phyloP scores from a whole-genome alignment of 2,329 filamentous ascomycete species.

The Cryphonectria radicalis region DNA sequence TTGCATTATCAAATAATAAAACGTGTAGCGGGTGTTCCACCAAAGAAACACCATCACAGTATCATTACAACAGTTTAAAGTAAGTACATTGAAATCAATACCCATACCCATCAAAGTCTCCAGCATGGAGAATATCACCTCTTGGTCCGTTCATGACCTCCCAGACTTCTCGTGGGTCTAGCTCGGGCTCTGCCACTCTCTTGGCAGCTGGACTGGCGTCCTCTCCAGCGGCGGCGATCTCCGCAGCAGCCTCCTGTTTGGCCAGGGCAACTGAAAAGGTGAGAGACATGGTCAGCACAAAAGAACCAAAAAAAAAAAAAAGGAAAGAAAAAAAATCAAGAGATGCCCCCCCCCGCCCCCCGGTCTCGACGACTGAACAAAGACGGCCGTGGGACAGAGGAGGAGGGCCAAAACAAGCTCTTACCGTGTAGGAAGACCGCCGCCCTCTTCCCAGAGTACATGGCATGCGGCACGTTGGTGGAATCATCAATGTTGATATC shows the following conservation, averaged over 20 bases:
- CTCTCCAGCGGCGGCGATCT: slow-evolving; percentile 35
- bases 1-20: neutral
- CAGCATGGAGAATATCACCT: slow-evolving; percentile 51
- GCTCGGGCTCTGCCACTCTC: slow-evolving; percentile 39
- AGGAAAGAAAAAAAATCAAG: neutral
- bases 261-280: slow-evolving; percentile 45
- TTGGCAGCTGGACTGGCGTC: slow-evolving; percentile 31
- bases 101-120: slow-evolving; percentile 40
- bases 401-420: slow-evolving; percentile 32
- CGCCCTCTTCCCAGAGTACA: slow-evolving; percentile 62
- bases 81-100: neutral
- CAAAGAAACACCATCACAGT: neutral
- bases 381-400: neutral
- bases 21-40: neutral
- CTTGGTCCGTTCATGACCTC: slow-evolving; percentile 48
- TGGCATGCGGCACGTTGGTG: slow-evolving; percentile 65
- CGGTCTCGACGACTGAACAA: slow-evolving; percentile 1
- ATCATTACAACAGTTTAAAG: neutral
- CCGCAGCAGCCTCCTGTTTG: slow-evolving; percentile 42
- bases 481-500: slow-evolving; percentile 64
- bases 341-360: neutral
- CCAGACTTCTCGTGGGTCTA: slow-evolving; percentile 50
- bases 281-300: neutral
- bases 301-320: neutral
- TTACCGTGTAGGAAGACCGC: slow-evolving; percentile 62